Evolutionary conservation across 2,329 filamentous ascomycete species (phyloP).

Genomic region (Neodidymelliopsis sp.): DNA sequence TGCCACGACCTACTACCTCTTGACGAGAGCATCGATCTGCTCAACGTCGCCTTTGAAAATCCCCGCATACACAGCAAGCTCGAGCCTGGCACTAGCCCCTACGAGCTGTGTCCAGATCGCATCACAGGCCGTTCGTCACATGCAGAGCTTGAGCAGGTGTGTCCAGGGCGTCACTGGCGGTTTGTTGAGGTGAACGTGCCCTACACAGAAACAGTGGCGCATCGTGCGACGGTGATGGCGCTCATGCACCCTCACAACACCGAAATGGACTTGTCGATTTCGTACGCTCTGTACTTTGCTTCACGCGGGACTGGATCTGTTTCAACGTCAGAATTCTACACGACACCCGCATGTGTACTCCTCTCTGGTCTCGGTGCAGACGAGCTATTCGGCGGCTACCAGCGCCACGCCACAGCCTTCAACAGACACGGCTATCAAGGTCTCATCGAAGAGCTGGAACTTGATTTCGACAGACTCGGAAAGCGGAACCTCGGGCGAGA

Average conservation of each 20-base stretch:
- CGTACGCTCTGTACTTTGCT: slow-evolving; percentile 92
- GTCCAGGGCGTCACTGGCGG: slow-evolving; percentile 77
- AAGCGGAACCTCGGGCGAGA: slow-evolving; percentile 95
- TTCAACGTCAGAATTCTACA: slow-evolving; percentile 56
- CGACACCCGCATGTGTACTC: slow-evolving; percentile 79
- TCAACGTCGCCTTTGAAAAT: slow-evolving; percentile 98
- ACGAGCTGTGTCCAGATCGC: slow-evolving; percentile 88
- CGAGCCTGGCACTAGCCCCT: slow-evolving; percentile 56
- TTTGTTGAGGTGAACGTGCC: slow-evolving; percentile 87
- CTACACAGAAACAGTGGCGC: slow-evolving; percentile 74
- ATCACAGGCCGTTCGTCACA: slow-evolving; percentile 83
- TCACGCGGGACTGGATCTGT: slow-evolving; percentile 72
- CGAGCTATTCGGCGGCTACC: slow-evolving; percentile 94
- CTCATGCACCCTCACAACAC: slow-evolving; percentile 95
- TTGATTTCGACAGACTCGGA: slow-evolving; percentile 85
- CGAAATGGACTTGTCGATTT: slow-evolving; percentile 98
- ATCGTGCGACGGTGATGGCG: slow-evolving; percentile 73
- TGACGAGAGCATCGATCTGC: slow-evolving; percentile 77
- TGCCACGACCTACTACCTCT: slow-evolving; percentile 76
- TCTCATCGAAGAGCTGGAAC: slow-evolving; percentile 79
- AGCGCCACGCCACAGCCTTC: slow-evolving; percentile 81
- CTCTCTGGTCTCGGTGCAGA: slow-evolving; percentile 94
- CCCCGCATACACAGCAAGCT: slow-evolving; percentile 66
- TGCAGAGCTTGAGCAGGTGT: slow-evolving; percentile 73
- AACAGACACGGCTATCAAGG: slow-evolving; percentile 71